A percentile compares a stretch with the other conserved stretches of the same genome.
Evolutionary conservation across 1,139 yeast species (phyloP).

Genomic region (Yamadazyma taylorii): DNA sequence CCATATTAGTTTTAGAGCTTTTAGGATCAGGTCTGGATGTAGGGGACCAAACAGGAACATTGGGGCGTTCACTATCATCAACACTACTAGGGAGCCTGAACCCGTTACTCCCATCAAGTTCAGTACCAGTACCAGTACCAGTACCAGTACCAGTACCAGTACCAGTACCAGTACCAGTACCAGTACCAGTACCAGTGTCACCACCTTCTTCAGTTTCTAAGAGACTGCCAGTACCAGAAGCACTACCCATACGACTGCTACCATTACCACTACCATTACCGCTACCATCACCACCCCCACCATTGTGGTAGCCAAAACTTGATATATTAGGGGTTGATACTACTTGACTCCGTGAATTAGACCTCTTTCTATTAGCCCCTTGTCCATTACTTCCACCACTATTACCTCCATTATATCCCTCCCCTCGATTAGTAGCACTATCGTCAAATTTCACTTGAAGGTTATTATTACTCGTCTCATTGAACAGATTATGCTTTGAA

Average conservation of each 20-base stretch:
- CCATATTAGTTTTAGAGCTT: neutral
- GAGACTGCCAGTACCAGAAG: neutral
- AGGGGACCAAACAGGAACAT: too few relatives aligned
- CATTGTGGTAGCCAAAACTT: neutral
- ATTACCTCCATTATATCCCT: neutral
- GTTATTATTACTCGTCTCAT: neutral
- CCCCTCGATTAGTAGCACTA: neutral
- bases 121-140: too few relatives aligned
- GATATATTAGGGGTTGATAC: slow-evolving; percentile 13
- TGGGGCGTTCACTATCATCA: too few relatives aligned
- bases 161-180: neutral
- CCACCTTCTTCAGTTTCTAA: neutral
- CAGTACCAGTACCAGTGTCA: neutral
- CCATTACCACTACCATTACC: neutral
- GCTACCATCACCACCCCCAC: neutral
- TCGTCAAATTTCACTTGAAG: slow-evolving; percentile 2
- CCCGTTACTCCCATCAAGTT: too few relatives aligned
- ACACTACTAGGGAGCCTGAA: too few relatives aligned
- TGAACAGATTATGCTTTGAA: neutral
- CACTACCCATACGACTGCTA: too few relatives aligned
- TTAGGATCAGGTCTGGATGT: too few relatives aligned
- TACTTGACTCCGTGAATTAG: slow-evolving; percentile 32
- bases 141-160: too few relatives aligned
- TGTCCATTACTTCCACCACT: slow-evolving; percentile 2
- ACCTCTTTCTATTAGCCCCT: slow-evolving; percentile 27